Evolutionary conservation across 495 filamentous ascomycete species (phyloP).

Genomic region (Neurospora sp.): DNA sequence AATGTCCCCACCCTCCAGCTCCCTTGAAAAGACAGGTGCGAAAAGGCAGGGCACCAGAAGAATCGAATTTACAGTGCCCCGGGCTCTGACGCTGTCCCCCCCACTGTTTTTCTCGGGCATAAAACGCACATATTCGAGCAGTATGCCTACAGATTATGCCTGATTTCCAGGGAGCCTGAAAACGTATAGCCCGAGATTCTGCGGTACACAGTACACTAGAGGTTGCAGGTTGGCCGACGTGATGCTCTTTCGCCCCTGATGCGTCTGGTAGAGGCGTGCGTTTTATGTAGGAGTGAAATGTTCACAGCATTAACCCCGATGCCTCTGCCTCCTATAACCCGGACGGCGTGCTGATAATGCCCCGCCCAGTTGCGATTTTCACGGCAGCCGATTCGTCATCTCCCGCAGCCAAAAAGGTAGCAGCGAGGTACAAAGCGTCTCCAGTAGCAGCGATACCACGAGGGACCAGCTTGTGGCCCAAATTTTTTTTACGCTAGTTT

Average conservation of each 20-base stretch:
- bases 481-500: slow-evolving; percentile 25
- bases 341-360: not conserved
- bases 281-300: not conserved
- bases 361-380: not conserved
- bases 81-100: too few species aligned
- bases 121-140: too few species aligned
- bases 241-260: not conserved
- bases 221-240: not conserved
- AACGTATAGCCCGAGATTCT: too few species aligned
- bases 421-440: not conserved
- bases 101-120: too few species aligned
- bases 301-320: not conserved
- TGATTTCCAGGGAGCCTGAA: too few species aligned
- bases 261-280: not conserved
- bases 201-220: too few species aligned
- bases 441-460: not conserved
- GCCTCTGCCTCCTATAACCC: not conserved
- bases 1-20: too few species aligned
- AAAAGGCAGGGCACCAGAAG: too few species aligned
- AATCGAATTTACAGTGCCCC: too few species aligned
- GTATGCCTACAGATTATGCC: too few species aligned
- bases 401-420: not conserved
- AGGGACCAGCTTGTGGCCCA: slow-evolving; percentile 22
- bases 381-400: not conserved
- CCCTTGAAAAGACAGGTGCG: too few species aligned